Base-by-base conservation (phyloP, 768 basidiomycete genomes). In the Artomyces pyxidatus region DNA sequence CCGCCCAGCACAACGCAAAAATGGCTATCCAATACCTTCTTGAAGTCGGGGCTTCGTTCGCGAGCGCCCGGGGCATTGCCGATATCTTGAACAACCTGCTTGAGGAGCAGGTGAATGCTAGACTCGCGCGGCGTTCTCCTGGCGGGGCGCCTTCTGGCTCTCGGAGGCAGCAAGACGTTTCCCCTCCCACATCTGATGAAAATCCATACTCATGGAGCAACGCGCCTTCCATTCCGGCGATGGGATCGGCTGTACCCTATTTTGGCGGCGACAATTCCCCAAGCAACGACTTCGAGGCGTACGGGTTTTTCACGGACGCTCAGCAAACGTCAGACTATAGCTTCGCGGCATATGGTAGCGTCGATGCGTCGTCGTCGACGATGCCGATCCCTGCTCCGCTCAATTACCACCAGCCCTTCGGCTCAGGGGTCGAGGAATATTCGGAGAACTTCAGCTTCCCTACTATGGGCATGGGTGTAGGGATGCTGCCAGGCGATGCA, bases 101-200 rank as follows among this genome's bases (percentile, higher is more conserved):
- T 3, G 37, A 51, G 2, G 25, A 47, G 30, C 56, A 57, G 21
- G 54, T 57, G 11, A 42, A 45, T 7, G 37, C 53, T 3, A 42
- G 56, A n/a, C 51, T 55, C 16, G 30, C 37, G n/a, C 56, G 53
- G 14, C 51, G 54, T 39, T 54, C 53, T 10, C 53, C 53, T 7
- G 45, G 53, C 22, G 11, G 11, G 39, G 17, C 39, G 17, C 39
- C n/a, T n/a, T n/a, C n/a, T n/a, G n/a, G n/a, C n/a, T n/a, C n/a
- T n/a, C n/a, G n/a, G n/a, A n/a, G n/a, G n/a, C n/a, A n/a, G n/a
- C n/a, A n/a, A n/a, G n/a, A n/a, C n/a, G n/a, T n/a, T n/a, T n/a
- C n/a, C n/a, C n/a, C n/a, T n/a, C n/a, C n/a, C n/a, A n/a, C n/a
- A n/a, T n/a, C n/a, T n/a, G n/a, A n/a, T n/a, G n/a, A n/a, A n/a